A percentile compares a stretch with the other conserved stretches of the same genome.
phyloP scores from a whole-genome alignment of 208 protist genomes.

The Trichomonas gallinae region DNA sequence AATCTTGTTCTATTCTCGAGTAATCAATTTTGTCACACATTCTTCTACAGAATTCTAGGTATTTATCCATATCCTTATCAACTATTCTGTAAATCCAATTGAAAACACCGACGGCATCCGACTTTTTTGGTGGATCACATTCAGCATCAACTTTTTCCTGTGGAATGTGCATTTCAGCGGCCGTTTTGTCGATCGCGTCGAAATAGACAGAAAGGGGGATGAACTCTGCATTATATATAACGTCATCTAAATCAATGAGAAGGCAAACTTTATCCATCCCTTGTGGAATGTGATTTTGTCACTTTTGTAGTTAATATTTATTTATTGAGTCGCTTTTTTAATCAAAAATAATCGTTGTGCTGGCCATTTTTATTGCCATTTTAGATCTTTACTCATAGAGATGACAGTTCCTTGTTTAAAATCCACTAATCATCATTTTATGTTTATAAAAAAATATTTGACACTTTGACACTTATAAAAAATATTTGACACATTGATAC shows the following conservation, averaged over 20 bases:
- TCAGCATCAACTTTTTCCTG: not conserved
- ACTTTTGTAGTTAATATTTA: too few species aligned
- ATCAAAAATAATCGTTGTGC: too few species aligned
- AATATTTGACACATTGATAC: too few species aligned
- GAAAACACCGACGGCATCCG: not conserved
- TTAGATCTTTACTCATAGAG: too few species aligned
- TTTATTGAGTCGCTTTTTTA: too few species aligned
- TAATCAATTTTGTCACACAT: not conserved
- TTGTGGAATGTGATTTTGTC: too few species aligned
- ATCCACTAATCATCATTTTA: too few species aligned
- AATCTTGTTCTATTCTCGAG: not conserved
- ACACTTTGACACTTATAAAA: too few species aligned
- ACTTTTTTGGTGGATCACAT: not conserved
- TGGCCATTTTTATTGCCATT: too few species aligned
- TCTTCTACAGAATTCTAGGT: not conserved
- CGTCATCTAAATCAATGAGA: not conserved
- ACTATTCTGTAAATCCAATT: not conserved
- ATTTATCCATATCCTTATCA: not conserved
- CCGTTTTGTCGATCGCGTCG: not conserved
- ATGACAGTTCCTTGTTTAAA: too few species aligned
- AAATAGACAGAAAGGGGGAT: not conserved
- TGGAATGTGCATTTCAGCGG: not conserved
- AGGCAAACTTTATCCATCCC: too few species aligned
- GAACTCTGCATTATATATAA: not conserved
- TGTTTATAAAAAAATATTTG: too few species aligned